Evolutionary conservation across 2,329 filamentous ascomycete species (phyloP).

Genomic region (Sarocladium kiliense): DNA sequence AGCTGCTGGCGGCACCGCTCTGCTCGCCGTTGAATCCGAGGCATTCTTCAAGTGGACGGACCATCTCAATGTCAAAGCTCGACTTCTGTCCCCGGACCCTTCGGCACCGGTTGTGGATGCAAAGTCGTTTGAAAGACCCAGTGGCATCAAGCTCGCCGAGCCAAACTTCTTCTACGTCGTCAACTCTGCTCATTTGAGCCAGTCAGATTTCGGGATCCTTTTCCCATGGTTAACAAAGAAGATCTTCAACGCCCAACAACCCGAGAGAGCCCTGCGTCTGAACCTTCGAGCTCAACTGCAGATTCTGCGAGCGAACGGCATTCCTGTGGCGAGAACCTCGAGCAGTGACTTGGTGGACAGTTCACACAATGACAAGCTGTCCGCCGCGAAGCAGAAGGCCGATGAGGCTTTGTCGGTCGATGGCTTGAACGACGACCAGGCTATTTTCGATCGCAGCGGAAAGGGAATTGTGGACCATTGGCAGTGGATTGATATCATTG

Average conservation of each 20-base stretch:
- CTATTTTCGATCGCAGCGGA: slow-evolving; percentile 43
- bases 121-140: slow-evolving; percentile 34
- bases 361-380: slow-evolving; percentile 30
- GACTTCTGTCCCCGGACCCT: slow-evolving; percentile 55
- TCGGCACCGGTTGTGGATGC: slow-evolving; percentile 34
- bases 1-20: slow-evolving; percentile 48
- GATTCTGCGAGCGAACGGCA: slow-evolving; percentile 43
- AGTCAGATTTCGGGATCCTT: slow-evolving; percentile 77
- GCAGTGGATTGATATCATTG: slow-evolving; percentile 48
- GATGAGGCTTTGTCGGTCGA: slow-evolving; percentile 21
- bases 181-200: slow-evolving; percentile 72
- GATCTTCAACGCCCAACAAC: slow-evolving; percentile 52
- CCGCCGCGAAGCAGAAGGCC: slow-evolving; percentile 15
- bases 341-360: slow-evolving; percentile 46
- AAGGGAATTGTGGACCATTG: slow-evolving; percentile 38
- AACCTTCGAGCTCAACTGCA: slow-evolving; percentile 56
- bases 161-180: slow-evolving; percentile 72
- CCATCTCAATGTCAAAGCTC: slow-evolving; percentile 65
- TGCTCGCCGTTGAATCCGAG: slow-evolving; percentile 70
- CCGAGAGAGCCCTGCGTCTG: slow-evolving; percentile 52
- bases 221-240: slow-evolving; percentile 66
- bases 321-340: slow-evolving; percentile 46
- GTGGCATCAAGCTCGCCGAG: slow-evolving; percentile 37
- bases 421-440: slow-evolving; percentile 41
- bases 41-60: slow-evolving; percentile 74